Percentiles rank a stretch among this genome's conserved stretches.
phyloP scores from a whole-genome alignment of 2,329 filamentous ascomycete genomes.

The Colletotrichum plurivorum region DNA sequence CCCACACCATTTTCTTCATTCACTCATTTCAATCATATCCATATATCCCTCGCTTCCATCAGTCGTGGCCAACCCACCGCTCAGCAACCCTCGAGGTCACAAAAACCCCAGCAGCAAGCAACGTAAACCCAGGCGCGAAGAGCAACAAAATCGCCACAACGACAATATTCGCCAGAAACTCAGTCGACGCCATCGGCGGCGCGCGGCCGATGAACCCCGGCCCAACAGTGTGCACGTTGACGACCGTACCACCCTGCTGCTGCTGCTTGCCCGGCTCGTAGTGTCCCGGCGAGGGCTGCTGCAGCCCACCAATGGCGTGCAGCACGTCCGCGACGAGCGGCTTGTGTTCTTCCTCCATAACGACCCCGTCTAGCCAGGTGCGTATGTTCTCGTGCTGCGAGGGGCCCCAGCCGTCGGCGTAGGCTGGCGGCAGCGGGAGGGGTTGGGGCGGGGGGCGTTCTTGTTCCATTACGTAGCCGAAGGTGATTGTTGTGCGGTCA shows the following conservation, averaged over 20 bases:
- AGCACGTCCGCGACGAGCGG: constrained; percentile 27
- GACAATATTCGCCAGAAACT: constrained; percentile 30
- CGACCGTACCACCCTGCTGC: background rate
- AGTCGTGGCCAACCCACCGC: constrained; percentile 19
- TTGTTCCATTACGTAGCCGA: background rate
- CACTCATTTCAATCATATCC: background rate
- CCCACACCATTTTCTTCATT: background rate
- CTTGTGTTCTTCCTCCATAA: constrained; percentile 20
- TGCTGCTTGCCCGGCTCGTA: no score
- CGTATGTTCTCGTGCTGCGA: constrained; percentile 26
- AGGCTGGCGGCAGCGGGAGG: background rate
- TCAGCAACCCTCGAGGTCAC: constrained; percentile 35
- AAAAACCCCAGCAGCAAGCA: constrained; percentile 33
- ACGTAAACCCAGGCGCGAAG: constrained; percentile 35
- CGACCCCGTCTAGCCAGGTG: constrained; percentile 27
- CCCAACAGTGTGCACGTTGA: constrained; percentile 31
- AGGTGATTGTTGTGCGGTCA: constrained; percentile 6
- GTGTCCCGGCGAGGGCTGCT: background rate
- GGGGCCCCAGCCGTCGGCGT: background rate
- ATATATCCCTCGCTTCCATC: background rate
- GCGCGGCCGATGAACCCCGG: constrained; percentile 31
- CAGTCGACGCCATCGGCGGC: constrained; percentile 27
- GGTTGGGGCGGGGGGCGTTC: background rate
- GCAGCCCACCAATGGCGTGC: background rate
- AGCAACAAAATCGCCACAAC: constrained; percentile 32